Base-by-base conservation (phyloP, 495 filamentous ascomycete species). In the Staphylotrichum tortipilum region DNA sequence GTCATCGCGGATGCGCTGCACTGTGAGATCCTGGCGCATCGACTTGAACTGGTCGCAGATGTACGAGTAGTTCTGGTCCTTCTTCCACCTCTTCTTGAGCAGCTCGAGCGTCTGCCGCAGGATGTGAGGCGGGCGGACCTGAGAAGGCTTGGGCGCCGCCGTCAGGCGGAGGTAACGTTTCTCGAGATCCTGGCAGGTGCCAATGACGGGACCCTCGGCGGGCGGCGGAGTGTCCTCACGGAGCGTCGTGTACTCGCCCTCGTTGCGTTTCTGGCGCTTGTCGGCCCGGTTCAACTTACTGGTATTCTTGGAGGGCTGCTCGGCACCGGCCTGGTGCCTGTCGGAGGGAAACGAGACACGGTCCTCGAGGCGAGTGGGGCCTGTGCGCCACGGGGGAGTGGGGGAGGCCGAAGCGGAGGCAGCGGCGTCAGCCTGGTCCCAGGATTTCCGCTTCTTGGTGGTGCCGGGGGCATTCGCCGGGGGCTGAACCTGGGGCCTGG, bases 11-110 rank as follows among this genome's bases (percentile, higher is more conserved):
- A 99, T 91, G 58, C 86, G 89, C 67, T 99, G 92, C 45, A 99
- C 92, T 34, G 92, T 97, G 65, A 99, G 78, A 72, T 99, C 92
- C 71, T 99, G 92, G 24, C 92, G 88, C 55, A 97, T 75, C 9
- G 92, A 99, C 67, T 99, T 99, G 76, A 97, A 94, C 76, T 99
- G 92, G 63, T 97, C 91, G 77, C 94, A 97, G 49, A 95, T 95
- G 72, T 95, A 97, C 37, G 77, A 78, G 66, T 99, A 99, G 66
- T 97, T 95, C 68, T 82, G 84, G 58, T 97, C 90, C 55, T 82
- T 79, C 58, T 80, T 86, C 92, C 92, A 98, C 69, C 94, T 97
- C 69, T 81, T 85, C 72, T 94, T 94, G 58, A 99, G 68, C 21
- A 92, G 67, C 49, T 94, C 88, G 59, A 97, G 67, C 12, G 94